Base-by-base conservation (phyloP, 352 stramenopile genomes). In the Phytophthora lateralis region DNA sequence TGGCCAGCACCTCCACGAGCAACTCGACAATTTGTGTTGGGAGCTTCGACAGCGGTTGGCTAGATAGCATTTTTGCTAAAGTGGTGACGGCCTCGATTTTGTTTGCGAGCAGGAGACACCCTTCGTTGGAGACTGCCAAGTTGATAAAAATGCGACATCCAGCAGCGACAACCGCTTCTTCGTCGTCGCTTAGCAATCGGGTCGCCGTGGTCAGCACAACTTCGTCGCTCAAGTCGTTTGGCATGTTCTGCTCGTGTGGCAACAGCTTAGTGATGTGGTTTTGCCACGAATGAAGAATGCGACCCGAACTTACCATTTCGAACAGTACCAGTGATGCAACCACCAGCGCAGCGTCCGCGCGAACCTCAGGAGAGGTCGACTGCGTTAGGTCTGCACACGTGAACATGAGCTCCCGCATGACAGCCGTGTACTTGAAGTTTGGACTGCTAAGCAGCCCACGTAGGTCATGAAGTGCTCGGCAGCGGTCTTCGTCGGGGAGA, bases 301-400 rank as follows among this genome's bases (percentile, higher is more conserved):
- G 11, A 18, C 6, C 30, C 37, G 21, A 18, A 34, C 60, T 3
- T 66, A 88, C 80, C 44, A 66, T 83, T 38, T 84, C 74, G 32
- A 80, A 71, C 7, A 90, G 63, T 38, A 89, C 71, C 15, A 90
- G 68, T 11, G 78, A 80, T 2, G 81, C 70, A 42, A 90, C 72
- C 17, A 73, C 69, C 11, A 78, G 63, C 18, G 77, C 81, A 5
- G 81, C 69, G 46, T 83, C 52, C 7, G 63, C 44, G 24, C 81
- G 81, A 9, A 90, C 78, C 11, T 76, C 67, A 8, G 63, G 44
- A 3, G 73, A 72, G 11, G 48, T 65, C 0, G 73, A 80, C 12
- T 83, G 66, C 4, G 71, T 77, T 21, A 89, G 63, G 37, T 88
- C 73, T 12, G 69, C 67, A 42, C 82, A 89, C 0, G 72, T 63